Base-by-base conservation (phyloP, 257 asterid species). In the Cordia subcordata region DNA sequence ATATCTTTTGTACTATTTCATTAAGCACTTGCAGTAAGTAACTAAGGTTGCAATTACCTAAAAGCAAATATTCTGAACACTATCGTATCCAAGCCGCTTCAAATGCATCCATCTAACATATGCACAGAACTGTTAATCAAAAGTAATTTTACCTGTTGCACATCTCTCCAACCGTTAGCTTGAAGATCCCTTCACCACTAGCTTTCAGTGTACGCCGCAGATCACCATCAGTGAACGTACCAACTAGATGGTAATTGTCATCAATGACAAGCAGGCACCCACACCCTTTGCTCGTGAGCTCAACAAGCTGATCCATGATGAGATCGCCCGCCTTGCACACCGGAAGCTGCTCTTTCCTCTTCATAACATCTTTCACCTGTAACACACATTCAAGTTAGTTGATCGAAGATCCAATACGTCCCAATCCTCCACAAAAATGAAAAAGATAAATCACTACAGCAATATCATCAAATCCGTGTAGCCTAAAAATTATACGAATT, bases 181-280 rank as follows among this genome's bases (percentile, higher is more conserved):
- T 87, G 82, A 87, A 90, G 71, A 90, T 90, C 50, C 85, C 83
- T 78, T 91, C 96, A 0, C 90, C 90, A 13, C 95, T 88, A 56
- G 95, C 90, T 79, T 85, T 85, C 77, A 91, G 32, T 1, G 98
- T 91, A 10, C 98, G 88, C 15, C 98, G 74, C 66, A 91, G 64
- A 69, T 91, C 96, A 65, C 96, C 96, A 75, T 91, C 96, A 3
- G 98, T 91, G 51, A 91, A 91, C 20, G 98, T 91, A 35, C 98
- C 98, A 1, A 88, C 68, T 63, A 91, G 72, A 64, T 68, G 94
- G 71, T 76, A 65, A 18, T 72, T 76, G 16, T 78, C 80, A 57
- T 82, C 86, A 64, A 84, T 76, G 33, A 91, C 93, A 18, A 91
- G 94, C 54, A 91, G 93, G 76, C 98, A 91, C 13, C 98, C 98